Conservation (phyloP, 345 rosid genomes). For the Rhizophora mangle region DNA sequence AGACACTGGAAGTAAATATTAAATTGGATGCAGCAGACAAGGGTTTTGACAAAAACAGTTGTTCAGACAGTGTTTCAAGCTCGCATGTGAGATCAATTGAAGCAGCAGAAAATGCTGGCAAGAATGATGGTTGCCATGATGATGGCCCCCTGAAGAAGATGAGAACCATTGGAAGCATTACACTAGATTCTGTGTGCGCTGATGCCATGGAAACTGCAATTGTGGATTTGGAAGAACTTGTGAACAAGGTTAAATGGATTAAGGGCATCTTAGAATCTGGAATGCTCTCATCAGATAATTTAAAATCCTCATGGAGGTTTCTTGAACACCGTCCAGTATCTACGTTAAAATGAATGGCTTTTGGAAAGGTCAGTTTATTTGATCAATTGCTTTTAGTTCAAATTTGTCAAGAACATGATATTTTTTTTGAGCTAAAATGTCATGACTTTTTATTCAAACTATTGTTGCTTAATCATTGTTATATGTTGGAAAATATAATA, state of each 20-base stretch:
- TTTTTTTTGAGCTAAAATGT: no score
- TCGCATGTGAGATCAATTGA: conserved; percentile 22
- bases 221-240: conserved; percentile 61
- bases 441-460: no score
- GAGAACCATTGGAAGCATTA: conserved; percentile 24
- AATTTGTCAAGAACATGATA: not conserved
- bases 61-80: conserved; percentile 34
- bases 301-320: conserved; percentile 41
- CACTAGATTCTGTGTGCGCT: conserved; percentile 36
- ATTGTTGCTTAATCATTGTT: no score
- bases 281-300: conserved; percentile 17
- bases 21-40: conserved; percentile 3
- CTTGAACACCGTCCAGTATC: conserved; percentile 34
- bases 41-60: conserved; percentile 20
- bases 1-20: conserved; percentile 11
- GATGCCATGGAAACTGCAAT: conserved; percentile 54
- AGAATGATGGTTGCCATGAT: conserved; percentile 11
- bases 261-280: conserved; percentile 38
- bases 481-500: no score
- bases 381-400: not conserved
- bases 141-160: conserved; percentile 21
- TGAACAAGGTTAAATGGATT: conserved; percentile 50
- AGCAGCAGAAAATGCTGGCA: conserved; percentile 10
- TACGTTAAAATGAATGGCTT: not conserved
- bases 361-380: conserved; percentile 5